Base-by-base conservation (phyloP, 2,329 filamentous ascomycete species). In the Juglanconis oblonga region DNA sequence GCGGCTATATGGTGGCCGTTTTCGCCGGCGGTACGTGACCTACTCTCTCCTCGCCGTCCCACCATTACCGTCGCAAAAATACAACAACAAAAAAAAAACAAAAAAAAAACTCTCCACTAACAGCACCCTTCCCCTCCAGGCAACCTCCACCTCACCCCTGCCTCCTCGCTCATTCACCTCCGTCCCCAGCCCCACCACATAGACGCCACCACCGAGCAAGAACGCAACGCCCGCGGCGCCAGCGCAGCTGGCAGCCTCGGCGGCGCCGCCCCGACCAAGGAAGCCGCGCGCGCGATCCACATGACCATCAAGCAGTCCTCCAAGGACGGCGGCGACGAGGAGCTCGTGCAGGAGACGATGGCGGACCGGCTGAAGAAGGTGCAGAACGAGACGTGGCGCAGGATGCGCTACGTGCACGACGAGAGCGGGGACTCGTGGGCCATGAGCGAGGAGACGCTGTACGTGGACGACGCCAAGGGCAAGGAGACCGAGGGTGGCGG, bases 111-210 rank as follows among this genome's bases (percentile, higher is more conserved):
- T n/a, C 52, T 10, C 14, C 35, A 48, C 5, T 14, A 17, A 32
- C 29, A 53, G 33, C 40, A 24, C 14, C 14, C 32, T 48, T 10
- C 35, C 2, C 5, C 42, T 13, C 7, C 65, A 93, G 91, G 91
- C 67, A 87, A 96, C 70, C 79, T 97, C 9, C 92, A 97, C 75
- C 85, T 98, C 44, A 96, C 92, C 1, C 90, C 90, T 31, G 85
- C 96, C 50, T 87, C 88, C 45, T 89, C 91, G 2, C 85, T 97
- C 49, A 90, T 96, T 47, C 91, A 96, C 71, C 86, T 99, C 70
- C 90, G 93, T 4, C 92, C 95, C 0, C 91, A 97, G 70, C 89
- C 96, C 63, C 92, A 97, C 75, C 92, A 98, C 76, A 82, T 98
- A 66, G 95, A 98, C 75, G 94, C 95, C 3, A 76, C 87, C 50